Evolutionary conservation across 345 rosid genomes (phyloP).

Genomic region (Hypericum perforatum): DNA sequence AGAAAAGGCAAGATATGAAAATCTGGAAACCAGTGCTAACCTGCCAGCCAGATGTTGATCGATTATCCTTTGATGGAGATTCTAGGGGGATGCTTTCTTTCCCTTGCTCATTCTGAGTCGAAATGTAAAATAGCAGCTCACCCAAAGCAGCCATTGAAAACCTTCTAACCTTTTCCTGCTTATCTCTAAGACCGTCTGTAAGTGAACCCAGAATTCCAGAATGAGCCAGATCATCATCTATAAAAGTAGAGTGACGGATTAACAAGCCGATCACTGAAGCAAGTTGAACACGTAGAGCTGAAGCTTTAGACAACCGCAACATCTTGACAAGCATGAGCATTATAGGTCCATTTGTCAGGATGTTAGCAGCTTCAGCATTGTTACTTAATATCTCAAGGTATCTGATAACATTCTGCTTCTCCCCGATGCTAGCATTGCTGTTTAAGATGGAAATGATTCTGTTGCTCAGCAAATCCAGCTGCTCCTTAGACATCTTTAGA

Average conservation of each 20-base stretch:
- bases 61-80: conserved; percentile 75
- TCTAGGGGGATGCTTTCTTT: conserved; percentile 54
- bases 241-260: conserved; percentile 82
- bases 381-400: conserved; percentile 82
- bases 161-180: conserved; percentile 89
- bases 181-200: conserved; percentile 82
- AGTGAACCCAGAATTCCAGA: conserved; percentile 88
- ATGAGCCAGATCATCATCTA: conserved; percentile 75
- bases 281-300: conserved; percentile 81
- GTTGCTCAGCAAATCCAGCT: conserved; percentile 51
- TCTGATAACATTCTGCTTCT: conserved; percentile 84
- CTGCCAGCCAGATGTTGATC: conserved; percentile 78
- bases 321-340: conserved; percentile 89
- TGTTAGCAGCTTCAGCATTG: conserved; percentile 83
- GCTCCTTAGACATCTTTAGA: conserved; percentile 65
- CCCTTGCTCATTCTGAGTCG: conserved; percentile 77
- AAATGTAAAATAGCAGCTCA: conserved; percentile 85
- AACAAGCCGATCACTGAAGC: conserved; percentile 86
- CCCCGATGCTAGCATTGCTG: conserved; percentile 61
- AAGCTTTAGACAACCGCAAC: conserved; percentile 76
- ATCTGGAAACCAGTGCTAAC: conserved; percentile 24
- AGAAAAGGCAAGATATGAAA: conserved; percentile 7
- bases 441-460: conserved; percentile 45
- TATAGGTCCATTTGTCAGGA: conserved; percentile 84
- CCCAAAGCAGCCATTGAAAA: conserved; percentile 98